These are phyloP conservation scores for Rhizopus stolonifer DNA, from an alignment of 371 early-diverging fungal genomes.

Conservation along the genomic window DNA sequence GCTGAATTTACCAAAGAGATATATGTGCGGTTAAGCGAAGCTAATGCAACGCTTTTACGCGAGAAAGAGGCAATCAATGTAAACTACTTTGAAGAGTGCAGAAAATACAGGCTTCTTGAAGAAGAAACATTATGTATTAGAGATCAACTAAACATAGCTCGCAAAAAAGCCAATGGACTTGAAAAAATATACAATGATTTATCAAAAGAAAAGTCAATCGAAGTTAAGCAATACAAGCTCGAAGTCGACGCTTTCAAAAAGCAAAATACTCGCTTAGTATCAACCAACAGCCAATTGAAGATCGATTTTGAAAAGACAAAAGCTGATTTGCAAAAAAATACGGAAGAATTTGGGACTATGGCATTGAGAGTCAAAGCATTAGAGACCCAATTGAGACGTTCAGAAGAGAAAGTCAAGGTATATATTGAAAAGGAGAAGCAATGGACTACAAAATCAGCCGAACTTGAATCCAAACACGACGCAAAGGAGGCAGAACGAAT, in stretches of 20 bases:
- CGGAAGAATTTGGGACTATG: conserved; percentile 1
- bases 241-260: conserved; percentile 10
- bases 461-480: conserved; percentile 15
- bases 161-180: conserved; percentile 1
- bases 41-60: conserved; percentile 2
- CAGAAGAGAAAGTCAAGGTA: background rate
- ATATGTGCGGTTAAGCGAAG: conserved; percentile 4
- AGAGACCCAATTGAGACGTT: conserved; percentile 6
- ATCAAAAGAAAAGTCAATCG: background rate
- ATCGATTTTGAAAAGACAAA: background rate
- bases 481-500: conserved; percentile 15
- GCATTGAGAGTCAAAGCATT: conserved; percentile 6
- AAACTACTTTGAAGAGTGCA: conserved; percentile 5
- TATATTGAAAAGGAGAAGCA: conserved; percentile 9
- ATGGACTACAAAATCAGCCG: conserved; percentile 17
- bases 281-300: conserved; percentile 1
- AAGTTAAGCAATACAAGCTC: background rate
- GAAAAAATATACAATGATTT: conserved; percentile 3
- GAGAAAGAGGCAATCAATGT: conserved; percentile 13
- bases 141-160: background rate
- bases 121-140: background rate
- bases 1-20: background rate
- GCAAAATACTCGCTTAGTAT: conserved; percentile 5
- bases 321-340: conserved; percentile 1
- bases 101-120: conserved; percentile 3